Evolutionary conservation across 2,329 filamentous ascomycete genomes (phyloP).

Genomic region (Macrophomina phaseolina): DNA sequence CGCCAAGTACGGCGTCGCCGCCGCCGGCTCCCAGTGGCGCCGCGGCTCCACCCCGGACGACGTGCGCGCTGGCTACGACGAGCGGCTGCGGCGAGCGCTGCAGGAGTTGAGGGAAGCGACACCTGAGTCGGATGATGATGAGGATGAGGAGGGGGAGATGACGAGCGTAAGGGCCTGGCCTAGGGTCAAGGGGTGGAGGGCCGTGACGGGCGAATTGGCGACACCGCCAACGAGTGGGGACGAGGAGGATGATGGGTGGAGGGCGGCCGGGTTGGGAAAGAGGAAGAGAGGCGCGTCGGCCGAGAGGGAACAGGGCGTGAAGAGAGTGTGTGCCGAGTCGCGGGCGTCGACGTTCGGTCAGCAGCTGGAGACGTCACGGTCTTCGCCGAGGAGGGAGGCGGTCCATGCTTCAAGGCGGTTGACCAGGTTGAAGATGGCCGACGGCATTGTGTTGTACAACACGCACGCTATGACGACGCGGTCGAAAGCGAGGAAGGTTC

Average conservation of each 20-base stretch:
- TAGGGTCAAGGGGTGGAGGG: neutral
- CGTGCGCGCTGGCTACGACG: slow-evolving; percentile 1
- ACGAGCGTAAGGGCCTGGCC: neutral
- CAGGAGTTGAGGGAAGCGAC: slow-evolving; percentile 11
- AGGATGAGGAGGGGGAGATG: neutral
- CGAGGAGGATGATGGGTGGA: neutral
- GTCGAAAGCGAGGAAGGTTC: neutral
- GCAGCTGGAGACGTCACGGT: neutral
- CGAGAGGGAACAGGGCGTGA: neutral
- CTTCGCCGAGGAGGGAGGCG: no score
- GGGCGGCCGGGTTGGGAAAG: neutral
- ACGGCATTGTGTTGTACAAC: neutral
- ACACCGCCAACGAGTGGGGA: slow-evolving; percentile 11
- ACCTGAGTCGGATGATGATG: neutral
- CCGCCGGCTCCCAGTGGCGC: neutral
- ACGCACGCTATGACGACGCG: slow-evolving; percentile 18
- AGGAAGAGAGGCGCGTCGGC: neutral
- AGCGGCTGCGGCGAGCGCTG: neutral
- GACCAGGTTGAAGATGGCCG: neutral
- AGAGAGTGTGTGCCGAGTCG: neutral
- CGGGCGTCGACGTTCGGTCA: neutral
- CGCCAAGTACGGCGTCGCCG: slow-evolving; percentile 6
- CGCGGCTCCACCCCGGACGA: slow-evolving; percentile 13
- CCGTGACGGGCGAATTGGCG: neutral
- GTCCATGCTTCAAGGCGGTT: neutral